A percentile compares a stretch with the other conserved stretches of the same genome.
phyloP scores from a whole-genome alignment of 192 early-diverging fungal genomes.

The Coemansia sp. region DNA sequence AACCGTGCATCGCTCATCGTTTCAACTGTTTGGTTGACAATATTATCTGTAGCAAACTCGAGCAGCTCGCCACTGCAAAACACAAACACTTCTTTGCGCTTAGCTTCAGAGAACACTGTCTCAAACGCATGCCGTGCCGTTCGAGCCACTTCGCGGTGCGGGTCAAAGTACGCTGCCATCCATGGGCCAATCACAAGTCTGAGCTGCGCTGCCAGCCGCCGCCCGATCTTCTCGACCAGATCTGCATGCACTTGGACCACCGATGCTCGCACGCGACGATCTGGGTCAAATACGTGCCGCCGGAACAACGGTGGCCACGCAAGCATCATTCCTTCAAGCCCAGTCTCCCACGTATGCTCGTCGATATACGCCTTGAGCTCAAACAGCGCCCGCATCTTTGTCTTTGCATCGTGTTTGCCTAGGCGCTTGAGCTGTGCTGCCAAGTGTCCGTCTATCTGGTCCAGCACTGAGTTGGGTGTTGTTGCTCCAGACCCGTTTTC shows the following conservation, averaged over 20 bases:
- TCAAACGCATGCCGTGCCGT: constrained; percentile 57
- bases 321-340: constrained; percentile 41
- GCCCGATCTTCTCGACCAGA: constrained; percentile 66
- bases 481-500: not conserved
- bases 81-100: constrained; percentile 69
- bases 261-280: constrained; percentile 77
- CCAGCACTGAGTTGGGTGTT: constrained; percentile 28
- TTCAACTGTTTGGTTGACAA: constrained; percentile 76
- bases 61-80: constrained; percentile 79
- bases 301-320: constrained; percentile 42
- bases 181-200: constrained; percentile 83
- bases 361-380: constrained; percentile 68
- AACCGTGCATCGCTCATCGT: constrained; percentile 67
- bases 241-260: constrained; percentile 67
- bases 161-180: constrained; percentile 82
- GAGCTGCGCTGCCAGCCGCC: constrained; percentile 75
- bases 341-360: constrained; percentile 56
- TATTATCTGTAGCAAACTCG: constrained; percentile 63
- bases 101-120: constrained; percentile 78
- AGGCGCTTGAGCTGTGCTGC: constrained; percentile 81
- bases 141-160: constrained; percentile 71
- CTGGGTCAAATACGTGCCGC: constrained; percentile 65
- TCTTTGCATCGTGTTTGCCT: constrained; percentile 83
- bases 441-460: constrained; percentile 60
- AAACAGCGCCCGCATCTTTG: constrained; percentile 82